Conservation (phyloP, 2,329 filamentous ascomycete genomes). For the Clonostachys byssicola region DNA sequence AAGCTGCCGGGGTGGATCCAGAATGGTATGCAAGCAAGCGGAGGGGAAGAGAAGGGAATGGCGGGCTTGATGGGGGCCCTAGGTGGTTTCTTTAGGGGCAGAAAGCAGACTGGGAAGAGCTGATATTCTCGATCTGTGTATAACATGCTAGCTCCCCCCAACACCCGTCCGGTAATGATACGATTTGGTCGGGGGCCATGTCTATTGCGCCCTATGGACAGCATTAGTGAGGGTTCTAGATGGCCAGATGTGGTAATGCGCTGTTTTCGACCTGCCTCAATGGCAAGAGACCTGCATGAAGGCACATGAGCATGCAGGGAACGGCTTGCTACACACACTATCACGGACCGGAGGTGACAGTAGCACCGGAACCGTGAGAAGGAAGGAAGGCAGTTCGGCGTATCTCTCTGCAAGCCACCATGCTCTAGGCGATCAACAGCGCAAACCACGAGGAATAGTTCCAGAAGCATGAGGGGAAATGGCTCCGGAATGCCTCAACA, state of each 20-base stretch:
- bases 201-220: neutral
- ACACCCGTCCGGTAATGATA: neutral
- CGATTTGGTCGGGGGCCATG: neutral
- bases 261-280: neutral
- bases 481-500: too few species aligned
- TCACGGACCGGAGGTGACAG: too few species aligned
- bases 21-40: slow-evolving; percentile 53
- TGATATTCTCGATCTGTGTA: neutral
- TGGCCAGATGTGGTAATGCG: neutral
- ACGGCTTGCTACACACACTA: too few species aligned
- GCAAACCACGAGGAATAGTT: too few species aligned
- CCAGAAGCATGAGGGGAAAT: too few species aligned
- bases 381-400: too few species aligned
- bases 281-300: too few species aligned
- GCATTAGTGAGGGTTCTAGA: neutral
- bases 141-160: neutral
- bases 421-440: too few species aligned
- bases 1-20: slow-evolving; percentile 92
- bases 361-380: too few species aligned
- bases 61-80: slow-evolving; percentile 55
- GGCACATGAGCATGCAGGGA: too few species aligned
- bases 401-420: too few species aligned
- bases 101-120: slow-evolving; percentile 14
- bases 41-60: slow-evolving; percentile 42
- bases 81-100: slow-evolving; percentile 53